phyloP scores from a whole-genome alignment of 1,139 yeast genomes.

The Taiozyma sp. region DNA sequence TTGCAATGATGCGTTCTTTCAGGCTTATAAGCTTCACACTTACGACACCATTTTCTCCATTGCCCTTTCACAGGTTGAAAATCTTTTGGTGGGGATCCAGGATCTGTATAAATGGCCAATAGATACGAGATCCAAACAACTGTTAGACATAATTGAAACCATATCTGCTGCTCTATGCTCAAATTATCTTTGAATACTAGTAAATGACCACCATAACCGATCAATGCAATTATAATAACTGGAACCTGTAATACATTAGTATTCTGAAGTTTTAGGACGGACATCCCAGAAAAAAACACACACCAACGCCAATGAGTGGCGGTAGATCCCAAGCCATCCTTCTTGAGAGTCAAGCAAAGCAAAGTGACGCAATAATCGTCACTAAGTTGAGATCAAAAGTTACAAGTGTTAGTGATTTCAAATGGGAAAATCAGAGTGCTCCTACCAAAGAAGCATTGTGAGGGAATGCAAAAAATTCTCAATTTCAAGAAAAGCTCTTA shows the following conservation, averaged over 20 bases:
- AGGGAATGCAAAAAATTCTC: neutral
- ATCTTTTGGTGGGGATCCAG: constrained; percentile 53
- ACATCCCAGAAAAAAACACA: neutral
- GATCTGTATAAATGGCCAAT: constrained; percentile 50
- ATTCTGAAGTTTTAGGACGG: neutral
- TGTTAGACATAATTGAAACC: constrained; percentile 44
- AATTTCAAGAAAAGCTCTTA: constrained; percentile 41
- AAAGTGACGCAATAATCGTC: neutral
- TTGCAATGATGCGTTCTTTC: constrained; percentile 81
- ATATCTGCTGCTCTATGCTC: constrained; percentile 35
- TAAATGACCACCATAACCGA: constrained; percentile 65
- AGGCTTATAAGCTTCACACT: constrained; percentile 66
- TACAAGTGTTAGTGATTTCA: neutral
- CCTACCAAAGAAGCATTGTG: neutral
- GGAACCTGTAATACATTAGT: constrained; percentile 48
- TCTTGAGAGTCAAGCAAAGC: neutral
- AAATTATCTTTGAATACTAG: constrained; percentile 48
- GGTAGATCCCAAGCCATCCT: constrained; percentile 11
- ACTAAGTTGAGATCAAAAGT: neutral
- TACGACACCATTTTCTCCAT: constrained; percentile 61
- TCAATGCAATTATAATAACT: constrained; percentile 46
- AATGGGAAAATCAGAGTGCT: neutral
- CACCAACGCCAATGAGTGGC: constrained; percentile 16
- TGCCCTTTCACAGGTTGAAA: constrained; percentile 34
- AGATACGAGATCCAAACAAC: constrained; percentile 71